phyloP scores from a whole-genome alignment of 805 yeast species.

The Pichia nanzhaoensis region DNA sequence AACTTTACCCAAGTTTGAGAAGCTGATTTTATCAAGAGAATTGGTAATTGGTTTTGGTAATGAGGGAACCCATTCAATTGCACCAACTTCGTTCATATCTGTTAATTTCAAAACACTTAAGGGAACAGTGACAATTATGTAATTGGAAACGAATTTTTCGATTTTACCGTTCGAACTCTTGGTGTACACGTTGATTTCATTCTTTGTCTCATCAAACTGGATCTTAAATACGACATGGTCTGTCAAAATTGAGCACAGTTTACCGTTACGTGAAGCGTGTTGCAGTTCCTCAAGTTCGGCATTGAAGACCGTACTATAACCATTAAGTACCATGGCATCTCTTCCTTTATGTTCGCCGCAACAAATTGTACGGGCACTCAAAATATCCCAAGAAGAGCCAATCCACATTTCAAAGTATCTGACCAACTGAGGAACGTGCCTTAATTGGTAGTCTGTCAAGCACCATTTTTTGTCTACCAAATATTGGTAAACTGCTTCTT shows the following conservation, averaged over 20 bases:
- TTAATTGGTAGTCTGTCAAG: slow-evolving; percentile 45
- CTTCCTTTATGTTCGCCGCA: slow-evolving; percentile 58
- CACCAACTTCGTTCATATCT: slow-evolving; percentile 21
- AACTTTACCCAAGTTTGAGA: slow-evolving; percentile 42
- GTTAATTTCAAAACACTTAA: slow-evolving; percentile 38
- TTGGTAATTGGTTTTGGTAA: slow-evolving; percentile 30
- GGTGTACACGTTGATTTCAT: slow-evolving; percentile 19
- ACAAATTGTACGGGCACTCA: slow-evolving; percentile 49
- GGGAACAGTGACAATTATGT: slow-evolving; percentile 45
- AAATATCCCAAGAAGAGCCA: slow-evolving; percentile 59
- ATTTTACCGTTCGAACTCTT: slow-evolving; percentile 10
- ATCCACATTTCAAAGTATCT: slow-evolving; percentile 68
- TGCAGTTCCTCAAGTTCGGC: slow-evolving; percentile 27
- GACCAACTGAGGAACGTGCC: slow-evolving; percentile 42
- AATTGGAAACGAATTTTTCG: slow-evolving; percentile 27
- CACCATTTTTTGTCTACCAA: slow-evolving; percentile 37
- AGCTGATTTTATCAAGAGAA: slow-evolving; percentile 29
- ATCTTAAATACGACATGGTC: slow-evolving; percentile 24
- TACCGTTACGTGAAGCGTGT: slow-evolving; percentile 5
- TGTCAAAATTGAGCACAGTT: slow-evolving; percentile 14
- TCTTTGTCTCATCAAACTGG: slow-evolving; percentile 16
- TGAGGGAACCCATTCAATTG: slow-evolving; percentile 28
- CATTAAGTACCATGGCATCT: slow-evolving; percentile 57
- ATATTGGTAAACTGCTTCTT: slow-evolving; percentile 43
- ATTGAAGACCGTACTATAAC: slow-evolving; percentile 38